Evolutionary conservation across 2,329 filamentous ascomycete genomes (phyloP).

Genomic region (Zasmidium angulare): DNA sequence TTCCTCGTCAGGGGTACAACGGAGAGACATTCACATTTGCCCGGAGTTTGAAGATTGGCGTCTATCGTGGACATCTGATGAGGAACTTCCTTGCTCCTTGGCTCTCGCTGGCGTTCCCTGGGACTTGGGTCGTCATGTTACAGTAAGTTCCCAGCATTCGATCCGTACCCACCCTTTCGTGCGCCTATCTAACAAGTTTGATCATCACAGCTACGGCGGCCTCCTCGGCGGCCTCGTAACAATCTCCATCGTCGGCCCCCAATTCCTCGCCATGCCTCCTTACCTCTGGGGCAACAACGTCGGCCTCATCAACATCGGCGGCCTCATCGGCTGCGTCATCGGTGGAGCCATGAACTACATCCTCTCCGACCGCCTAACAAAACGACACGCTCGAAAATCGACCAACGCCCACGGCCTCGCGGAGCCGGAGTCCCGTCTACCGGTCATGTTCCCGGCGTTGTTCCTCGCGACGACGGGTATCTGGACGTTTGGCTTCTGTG

Average conservation of each 20-base stretch:
- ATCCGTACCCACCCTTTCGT: background rate
- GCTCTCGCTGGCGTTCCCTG: conserved; percentile 40
- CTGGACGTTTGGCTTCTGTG: conserved; percentile 42
- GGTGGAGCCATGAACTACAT: conserved; percentile 41
- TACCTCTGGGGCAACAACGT: conserved; percentile 43
- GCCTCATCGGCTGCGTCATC: conserved; percentile 38
- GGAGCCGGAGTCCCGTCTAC: conserved; percentile 42
- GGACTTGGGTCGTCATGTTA: conserved; percentile 43
- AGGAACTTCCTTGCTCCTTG: conserved; percentile 40
- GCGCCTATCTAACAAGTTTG: background rate
- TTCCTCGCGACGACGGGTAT: conserved; percentile 40
- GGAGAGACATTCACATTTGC: conserved; percentile 35
- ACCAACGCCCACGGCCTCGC: conserved; percentile 33
- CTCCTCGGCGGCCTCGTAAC: conserved; percentile 43
- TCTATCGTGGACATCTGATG: conserved; percentile 37
- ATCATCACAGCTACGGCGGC: conserved; percentile 36
- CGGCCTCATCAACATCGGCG: conserved; percentile 41
- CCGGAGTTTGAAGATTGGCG: conserved; percentile 38
- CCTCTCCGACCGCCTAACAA: conserved; percentile 39
- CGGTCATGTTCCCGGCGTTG: conserved; percentile 40
- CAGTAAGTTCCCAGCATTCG: conserved; percentile 25
- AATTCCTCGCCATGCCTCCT: conserved; percentile 39
- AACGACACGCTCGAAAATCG: conserved; percentile 38
- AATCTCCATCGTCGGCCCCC: conserved; percentile 39
- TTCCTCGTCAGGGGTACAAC: conserved; percentile 1